These are phyloP conservation scores for Pyricularia grisea DNA, from an alignment of 2,329 filamentous ascomycete species.

Conservation along the genomic window DNA sequence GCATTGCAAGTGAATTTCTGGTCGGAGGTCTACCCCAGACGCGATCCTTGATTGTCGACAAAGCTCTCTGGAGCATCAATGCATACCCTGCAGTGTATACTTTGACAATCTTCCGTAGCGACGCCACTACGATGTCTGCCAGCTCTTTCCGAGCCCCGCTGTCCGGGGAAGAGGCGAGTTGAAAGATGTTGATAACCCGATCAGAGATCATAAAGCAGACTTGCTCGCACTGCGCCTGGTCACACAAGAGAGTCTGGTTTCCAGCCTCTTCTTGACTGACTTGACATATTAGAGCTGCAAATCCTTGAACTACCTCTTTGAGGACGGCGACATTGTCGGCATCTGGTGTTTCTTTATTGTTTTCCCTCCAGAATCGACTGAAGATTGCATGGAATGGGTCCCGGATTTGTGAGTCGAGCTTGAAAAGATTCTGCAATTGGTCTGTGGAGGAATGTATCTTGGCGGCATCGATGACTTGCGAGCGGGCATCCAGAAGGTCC, in stretches of 20 bases:
- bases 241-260: neutral
- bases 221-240: conserved; percentile 1
- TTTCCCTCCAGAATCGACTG: conserved; percentile 24
- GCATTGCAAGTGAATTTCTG: conserved; percentile 12
- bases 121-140: conserved; percentile 29
- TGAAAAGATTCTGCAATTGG: conserved; percentile 23
- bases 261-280: conserved; percentile 10
- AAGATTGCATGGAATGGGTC: conserved; percentile 34
- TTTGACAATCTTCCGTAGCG: conserved; percentile 28
- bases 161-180: conserved; percentile 2
- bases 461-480: conserved; percentile 24
- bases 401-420: conserved; percentile 28
- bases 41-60: conserved; percentile 13
- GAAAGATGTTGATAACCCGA: conserved; percentile 3
- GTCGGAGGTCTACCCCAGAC: conserved; percentile 14
- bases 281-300: conserved; percentile 35
- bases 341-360: conserved; percentile 15
- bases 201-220: conserved; percentile 3
- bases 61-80: conserved; percentile 19
- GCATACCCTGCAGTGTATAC: conserved; percentile 25
- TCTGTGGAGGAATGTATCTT: conserved; percentile 13
- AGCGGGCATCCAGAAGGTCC: conserved; percentile 37
- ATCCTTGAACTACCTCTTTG: conserved; percentile 33
- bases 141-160: conserved; percentile 1
- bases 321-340: conserved; percentile 30